Evolutionary conservation across 1,139 yeast genomes (phyloP), one percentile per base, ranked within the genome.

Genomic region (Sugiyamaella grinbergsii): DNA sequence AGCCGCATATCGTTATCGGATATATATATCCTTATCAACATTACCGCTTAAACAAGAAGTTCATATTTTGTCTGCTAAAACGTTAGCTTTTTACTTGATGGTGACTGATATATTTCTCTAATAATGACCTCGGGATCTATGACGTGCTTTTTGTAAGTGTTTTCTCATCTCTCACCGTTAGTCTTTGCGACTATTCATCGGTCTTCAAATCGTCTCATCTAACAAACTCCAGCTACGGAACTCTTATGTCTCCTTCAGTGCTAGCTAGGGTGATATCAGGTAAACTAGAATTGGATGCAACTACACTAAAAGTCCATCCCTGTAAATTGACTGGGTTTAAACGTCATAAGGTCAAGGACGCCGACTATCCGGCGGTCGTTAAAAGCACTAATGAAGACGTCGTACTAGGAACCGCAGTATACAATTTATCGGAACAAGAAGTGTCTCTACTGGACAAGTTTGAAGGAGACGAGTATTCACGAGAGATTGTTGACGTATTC

Each of bases 151-250:
- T 53, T 53, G 54, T 51, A 43, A 32, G 54, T 43, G n/a, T 13
- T 8, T 34, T 16, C 5, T 26, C 6, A 23, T 4, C 10, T 6
- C n/a, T 33, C 7, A 33, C n/a, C n/a, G 7, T n/a, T n/a, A n/a
- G n/a, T n/a, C n/a, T n/a, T n/a, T n/a, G n/a, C n/a, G n/a, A n/a
- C n/a, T n/a, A n/a, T n/a, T n/a, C n/a, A n/a, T n/a, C n/a, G n/a
- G n/a, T n/a, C n/a, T n/a, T n/a, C n/a, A n/a, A n/a, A n/a, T n/a
- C n/a, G n/a, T n/a, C n/a, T n/a, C n/a, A n/a, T n/a, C n/a, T n/a
- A n/a, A n/a, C n/a, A n/a, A n/a, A n/a, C 19, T 11, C 5, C 42
- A 67, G 68, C 52, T 65, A 66, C 51, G 71, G 71, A n/a, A 68
- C 71, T 5, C 51, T 68, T 20, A 68, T 66, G 66, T 59, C 69